Evolutionary conservation across 164 flowering plant species (phyloP).

Genomic region (Sedum album): DNA sequence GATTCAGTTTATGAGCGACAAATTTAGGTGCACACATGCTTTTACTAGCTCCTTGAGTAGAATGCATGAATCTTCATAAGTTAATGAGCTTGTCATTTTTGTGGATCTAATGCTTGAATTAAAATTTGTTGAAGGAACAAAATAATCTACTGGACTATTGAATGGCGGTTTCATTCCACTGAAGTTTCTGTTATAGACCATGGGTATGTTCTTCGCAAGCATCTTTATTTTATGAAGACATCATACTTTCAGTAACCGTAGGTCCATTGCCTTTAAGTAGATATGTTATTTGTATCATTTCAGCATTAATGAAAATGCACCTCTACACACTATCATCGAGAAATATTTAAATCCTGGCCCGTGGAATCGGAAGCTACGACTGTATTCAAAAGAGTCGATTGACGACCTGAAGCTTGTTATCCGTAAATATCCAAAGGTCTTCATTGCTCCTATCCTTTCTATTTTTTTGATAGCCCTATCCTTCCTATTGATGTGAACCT

Average conservation of each 20-base stretch:
- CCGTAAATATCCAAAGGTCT: constrained; percentile 61
- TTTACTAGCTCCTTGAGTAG: background rate
- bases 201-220: constrained; percentile 37
- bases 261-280: background rate
- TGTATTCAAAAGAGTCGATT: constrained; percentile 45
- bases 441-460: background rate
- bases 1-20: background rate
- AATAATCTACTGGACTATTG: constrained; percentile 74
- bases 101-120: background rate
- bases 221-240: background rate
- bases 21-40: background rate
- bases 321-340: constrained; percentile 42
- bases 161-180: constrained; percentile 82
- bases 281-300: constrained; percentile 11
- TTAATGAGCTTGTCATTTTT: background rate
- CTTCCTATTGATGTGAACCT: background rate
- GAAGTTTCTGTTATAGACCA: constrained; percentile 59
- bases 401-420: constrained; percentile 60
- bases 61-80: background rate
- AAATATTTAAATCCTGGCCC: constrained; percentile 69
- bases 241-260: background rate
- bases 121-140: constrained; percentile 41
- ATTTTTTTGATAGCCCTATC: background rate
- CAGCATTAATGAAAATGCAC: constrained; percentile 57
- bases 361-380: constrained; percentile 53